phyloP scores from a whole-genome alignment of 1,284 basidiomycete species.

The Rhodotorula sp. region DNA sequence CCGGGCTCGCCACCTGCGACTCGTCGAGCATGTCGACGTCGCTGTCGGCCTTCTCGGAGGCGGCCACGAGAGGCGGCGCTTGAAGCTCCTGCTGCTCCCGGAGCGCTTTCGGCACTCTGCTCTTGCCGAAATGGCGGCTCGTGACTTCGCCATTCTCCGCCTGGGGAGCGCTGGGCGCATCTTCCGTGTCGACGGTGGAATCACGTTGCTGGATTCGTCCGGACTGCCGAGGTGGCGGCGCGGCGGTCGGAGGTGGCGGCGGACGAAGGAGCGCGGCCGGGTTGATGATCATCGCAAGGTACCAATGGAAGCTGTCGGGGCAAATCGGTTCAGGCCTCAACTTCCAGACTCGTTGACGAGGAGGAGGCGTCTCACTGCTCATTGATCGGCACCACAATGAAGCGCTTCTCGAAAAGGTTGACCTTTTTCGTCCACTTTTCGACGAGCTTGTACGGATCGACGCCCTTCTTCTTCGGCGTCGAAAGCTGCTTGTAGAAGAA shows the following conservation, averaged over 20 bases:
- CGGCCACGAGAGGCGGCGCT: neutral
- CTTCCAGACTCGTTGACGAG: too few species aligned
- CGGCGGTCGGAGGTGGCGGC: neutral
- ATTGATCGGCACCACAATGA: conserved; percentile 92
- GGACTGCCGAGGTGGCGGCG: conserved; percentile 7
- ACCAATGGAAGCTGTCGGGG: conserved; percentile 81
- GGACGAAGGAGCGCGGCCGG: conserved; percentile 58
- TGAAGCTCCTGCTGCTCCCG: neutral
- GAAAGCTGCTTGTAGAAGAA: conserved; percentile 97
- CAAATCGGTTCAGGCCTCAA: neutral
- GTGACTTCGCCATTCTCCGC: neutral
- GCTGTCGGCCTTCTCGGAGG: too few species aligned
- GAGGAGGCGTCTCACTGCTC: conserved; percentile 65
- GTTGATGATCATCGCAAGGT: conserved; percentile 86
- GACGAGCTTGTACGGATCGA: conserved; percentile 66
- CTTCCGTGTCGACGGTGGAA: conserved; percentile 6
- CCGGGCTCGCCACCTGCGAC: neutral
- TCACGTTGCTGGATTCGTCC: conserved; percentile 1
- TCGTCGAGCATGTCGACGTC: neutral
- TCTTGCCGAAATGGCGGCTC: neutral
- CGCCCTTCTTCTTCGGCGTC: conserved; percentile 52
- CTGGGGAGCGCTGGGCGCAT: neutral
- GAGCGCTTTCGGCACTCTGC: neutral
- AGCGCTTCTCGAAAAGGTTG: conserved; percentile 86
- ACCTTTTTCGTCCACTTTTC: conserved; percentile 85